Conservation (phyloP, 805 yeast genomes). For the Dipodascopsis uninucleata region DNA sequence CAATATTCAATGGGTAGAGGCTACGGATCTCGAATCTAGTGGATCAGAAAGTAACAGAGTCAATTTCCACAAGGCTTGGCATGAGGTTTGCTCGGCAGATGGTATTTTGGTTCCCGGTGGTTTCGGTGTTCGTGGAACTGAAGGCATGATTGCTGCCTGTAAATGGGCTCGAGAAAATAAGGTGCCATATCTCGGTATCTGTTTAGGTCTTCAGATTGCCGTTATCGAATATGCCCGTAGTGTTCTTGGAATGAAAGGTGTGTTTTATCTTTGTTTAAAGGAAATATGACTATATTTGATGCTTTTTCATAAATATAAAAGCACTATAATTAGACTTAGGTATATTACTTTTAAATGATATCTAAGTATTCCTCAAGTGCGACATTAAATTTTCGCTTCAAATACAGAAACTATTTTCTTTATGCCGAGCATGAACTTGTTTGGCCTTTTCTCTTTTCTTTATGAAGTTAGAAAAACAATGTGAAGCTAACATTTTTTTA, state of each 20-base stretch:
- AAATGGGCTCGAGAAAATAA: slow-evolving; percentile 97
- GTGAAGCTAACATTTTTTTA: slow-evolving; percentile 17
- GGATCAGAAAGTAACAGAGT: slow-evolving; percentile 52
- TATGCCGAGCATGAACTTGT: neutral
- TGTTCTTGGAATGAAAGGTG: slow-evolving; percentile 67
- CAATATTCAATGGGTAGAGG: slow-evolving; percentile 94
- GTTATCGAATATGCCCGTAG: slow-evolving; percentile 88
- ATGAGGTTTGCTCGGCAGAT: slow-evolving; percentile 83
- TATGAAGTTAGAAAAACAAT: no score
- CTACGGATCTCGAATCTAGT: slow-evolving; percentile 79
- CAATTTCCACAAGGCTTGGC: slow-evolving; percentile 94
- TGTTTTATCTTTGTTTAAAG: slow-evolving; percentile 44
- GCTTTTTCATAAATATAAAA: neutral
- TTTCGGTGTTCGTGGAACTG: slow-evolving; percentile 94
- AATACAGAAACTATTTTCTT: no score
- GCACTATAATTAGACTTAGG: slow-evolving; percentile 25
- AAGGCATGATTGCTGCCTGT: slow-evolving; percentile 96
- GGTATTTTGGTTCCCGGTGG: slow-evolving; percentile 99
- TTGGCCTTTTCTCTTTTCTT: no score
- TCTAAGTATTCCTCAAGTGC: slow-evolving; percentile 28
- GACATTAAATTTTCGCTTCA: slow-evolving; percentile 10
- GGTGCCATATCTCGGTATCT: slow-evolving; percentile 92
- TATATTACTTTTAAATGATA: slow-evolving; percentile 5
- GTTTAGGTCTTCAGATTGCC: slow-evolving; percentile 96
- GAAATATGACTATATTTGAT: neutral